phyloP scores from a whole-genome alignment of 306 rosid genomes.

The Rosa rugosa region DNA sequence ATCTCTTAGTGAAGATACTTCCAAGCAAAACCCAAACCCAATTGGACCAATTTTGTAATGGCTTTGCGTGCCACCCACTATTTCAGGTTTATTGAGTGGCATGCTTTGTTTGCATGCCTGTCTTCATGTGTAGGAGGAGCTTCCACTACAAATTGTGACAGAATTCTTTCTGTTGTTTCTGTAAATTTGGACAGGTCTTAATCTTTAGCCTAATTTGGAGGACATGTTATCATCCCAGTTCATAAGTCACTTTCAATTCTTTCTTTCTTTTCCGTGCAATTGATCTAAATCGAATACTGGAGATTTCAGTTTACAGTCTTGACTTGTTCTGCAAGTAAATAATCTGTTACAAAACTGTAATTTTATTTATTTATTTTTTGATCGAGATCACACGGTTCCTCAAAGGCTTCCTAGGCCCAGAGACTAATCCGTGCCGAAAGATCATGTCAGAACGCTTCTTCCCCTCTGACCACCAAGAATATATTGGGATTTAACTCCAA shows the following conservation, averaged over 20 bases:
- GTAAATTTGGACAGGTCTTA: slow-evolving; percentile 2
- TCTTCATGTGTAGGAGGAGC: slow-evolving; percentile 14
- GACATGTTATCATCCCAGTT: slow-evolving; percentile 18
- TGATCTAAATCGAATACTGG: background rate
- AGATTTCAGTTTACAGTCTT: background rate
- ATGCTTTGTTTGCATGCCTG: slow-evolving; percentile 1
- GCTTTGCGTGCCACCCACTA: background rate
- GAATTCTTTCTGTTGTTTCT: slow-evolving; percentile 18
- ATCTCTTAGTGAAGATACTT: background rate
- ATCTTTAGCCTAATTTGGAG: background rate
- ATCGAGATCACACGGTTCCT: too few relatives aligned
- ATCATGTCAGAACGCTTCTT: too few relatives aligned
- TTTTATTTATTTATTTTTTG: background rate
- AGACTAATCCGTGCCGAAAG: too few relatives aligned
- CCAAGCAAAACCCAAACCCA: background rate
- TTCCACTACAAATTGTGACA: slow-evolving; percentile 3
- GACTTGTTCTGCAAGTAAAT: background rate
- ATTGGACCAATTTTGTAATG: background rate
- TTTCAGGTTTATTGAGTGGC: slow-evolving; percentile 2
- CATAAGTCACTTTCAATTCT: slow-evolving; percentile 40
- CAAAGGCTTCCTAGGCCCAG: too few relatives aligned
- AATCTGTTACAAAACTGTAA: background rate
- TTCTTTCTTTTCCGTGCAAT: slow-evolving; percentile 1
- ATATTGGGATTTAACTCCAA: too few relatives aligned
- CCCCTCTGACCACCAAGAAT: too few relatives aligned